Conservation (phyloP, 1,139 yeast species). For the Taphrina sp. region DNA sequence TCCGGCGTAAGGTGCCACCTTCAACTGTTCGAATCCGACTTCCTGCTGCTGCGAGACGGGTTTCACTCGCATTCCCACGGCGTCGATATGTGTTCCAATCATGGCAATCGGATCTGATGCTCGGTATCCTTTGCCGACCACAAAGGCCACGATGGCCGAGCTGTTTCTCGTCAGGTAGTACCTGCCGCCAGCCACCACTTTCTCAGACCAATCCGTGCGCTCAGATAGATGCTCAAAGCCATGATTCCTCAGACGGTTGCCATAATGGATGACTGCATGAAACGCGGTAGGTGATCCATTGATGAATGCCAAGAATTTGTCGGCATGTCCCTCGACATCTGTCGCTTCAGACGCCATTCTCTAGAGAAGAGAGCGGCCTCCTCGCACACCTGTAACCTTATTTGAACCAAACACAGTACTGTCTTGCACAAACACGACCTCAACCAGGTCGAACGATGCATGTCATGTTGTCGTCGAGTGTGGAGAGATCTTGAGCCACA, state of each 20-base stretch:
- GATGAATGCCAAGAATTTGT: slow-evolving; percentile 19
- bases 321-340: slow-evolving; percentile 3
- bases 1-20: slow-evolving; percentile 71
- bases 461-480: no score
- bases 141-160: slow-evolving; percentile 83
- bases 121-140: slow-evolving; percentile 57
- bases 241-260: slow-evolving; percentile 51
- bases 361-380: no score
- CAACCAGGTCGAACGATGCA: no score
- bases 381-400: no score
- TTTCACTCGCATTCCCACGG: slow-evolving; percentile 74
- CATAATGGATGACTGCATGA: slow-evolving; percentile 76
- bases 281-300: slow-evolving; percentile 60
- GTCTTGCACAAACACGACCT: no score
- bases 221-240: slow-evolving; percentile 77
- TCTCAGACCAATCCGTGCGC: slow-evolving; percentile 62
- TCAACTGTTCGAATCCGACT: slow-evolving; percentile 83
- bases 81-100: slow-evolving; percentile 93
- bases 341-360: no score
- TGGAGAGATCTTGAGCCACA: no score
- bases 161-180: slow-evolving; percentile 84
- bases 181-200: slow-evolving; percentile 52
- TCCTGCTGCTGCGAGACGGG: slow-evolving; percentile 70
- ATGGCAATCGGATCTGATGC: slow-evolving; percentile 83
- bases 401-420: no score